These are phyloP conservation scores for Alternaria solani DNA, from an alignment of 2,329 filamentous ascomycete genomes.

Conservation along the genomic window DNA sequence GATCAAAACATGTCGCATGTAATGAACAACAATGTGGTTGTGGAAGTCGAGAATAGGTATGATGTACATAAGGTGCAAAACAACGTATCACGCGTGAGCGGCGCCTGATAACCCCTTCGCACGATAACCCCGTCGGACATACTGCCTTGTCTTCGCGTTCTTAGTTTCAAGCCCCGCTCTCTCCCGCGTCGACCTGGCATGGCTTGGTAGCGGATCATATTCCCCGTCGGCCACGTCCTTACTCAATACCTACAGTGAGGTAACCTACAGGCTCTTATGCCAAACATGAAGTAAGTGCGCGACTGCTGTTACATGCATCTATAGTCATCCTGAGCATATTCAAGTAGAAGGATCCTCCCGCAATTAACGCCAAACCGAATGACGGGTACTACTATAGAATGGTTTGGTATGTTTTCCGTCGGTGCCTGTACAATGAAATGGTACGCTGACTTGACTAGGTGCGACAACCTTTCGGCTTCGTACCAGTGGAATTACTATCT, in stretches of 20 bases:
- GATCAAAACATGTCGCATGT: neutral
- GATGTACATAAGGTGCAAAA: neutral
- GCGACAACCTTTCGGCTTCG: conserved; percentile 12
- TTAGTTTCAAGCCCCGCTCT: neutral
- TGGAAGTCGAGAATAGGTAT: neutral
- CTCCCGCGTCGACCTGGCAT: neutral
- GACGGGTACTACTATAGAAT: neutral
- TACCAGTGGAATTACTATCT: conserved; percentile 5
- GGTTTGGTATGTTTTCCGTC: neutral
- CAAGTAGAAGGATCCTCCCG: neutral
- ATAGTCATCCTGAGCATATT: neutral
- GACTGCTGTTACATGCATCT: neutral
- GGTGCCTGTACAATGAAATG: neutral
- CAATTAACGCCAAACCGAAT: neutral
- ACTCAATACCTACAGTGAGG: neutral
- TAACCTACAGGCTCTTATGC: neutral
- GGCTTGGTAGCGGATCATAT: neutral
- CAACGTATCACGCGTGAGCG: neutral
- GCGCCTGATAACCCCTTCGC: neutral
- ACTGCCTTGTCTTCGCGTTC: neutral
- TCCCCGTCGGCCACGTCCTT: neutral
- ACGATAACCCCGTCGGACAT: neutral
- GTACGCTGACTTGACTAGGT: neutral
- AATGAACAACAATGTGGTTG: neutral
- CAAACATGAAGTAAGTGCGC: neutral